Conservation (phyloP, 192 early-diverging fungal species). For the Backusella australiensis region DNA sequence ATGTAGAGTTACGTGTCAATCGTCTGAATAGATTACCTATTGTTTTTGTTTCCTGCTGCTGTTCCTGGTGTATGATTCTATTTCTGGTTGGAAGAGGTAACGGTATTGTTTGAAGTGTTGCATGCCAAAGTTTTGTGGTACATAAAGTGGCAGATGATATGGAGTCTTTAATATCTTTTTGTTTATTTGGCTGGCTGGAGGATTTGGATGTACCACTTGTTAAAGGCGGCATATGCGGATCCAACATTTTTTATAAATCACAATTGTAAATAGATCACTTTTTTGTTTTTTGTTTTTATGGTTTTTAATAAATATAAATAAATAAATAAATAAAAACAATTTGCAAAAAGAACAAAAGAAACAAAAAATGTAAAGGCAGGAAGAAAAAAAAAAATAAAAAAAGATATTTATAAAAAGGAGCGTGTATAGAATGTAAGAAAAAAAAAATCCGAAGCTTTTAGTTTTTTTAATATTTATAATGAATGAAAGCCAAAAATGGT, state of each 20-base stretch:
- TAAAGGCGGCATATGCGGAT: neutral
- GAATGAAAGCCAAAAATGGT: neutral
- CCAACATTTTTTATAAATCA: neutral
- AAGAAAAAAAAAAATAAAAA: neutral
- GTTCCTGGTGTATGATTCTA: neutral
- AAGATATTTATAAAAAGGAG: conserved; percentile 10
- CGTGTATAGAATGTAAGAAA: neutral
- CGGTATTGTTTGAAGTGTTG: neutral
- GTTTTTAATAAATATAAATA: neutral
- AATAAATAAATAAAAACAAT: neutral
- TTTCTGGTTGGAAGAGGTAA: conserved; percentile 1
- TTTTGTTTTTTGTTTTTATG: neutral
- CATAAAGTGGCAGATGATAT: neutral
- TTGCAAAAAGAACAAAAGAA: conserved; percentile 2
- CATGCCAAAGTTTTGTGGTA: neutral
- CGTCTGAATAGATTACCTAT: neutral
- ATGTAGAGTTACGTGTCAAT: conserved; percentile 6
- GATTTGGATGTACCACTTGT: neutral
- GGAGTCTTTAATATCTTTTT: neutral
- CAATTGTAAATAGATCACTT: neutral
- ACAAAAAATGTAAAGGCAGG: neutral
- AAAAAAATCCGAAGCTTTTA: conserved; percentile 10
- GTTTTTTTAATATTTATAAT: neutral
- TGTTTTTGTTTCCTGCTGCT: neutral
- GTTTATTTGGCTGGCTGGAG: neutral